These are phyloP conservation scores for Cyathus olla DNA, from an alignment of 1,284 basidiomycete genomes.

Conservation along the genomic window DNA sequence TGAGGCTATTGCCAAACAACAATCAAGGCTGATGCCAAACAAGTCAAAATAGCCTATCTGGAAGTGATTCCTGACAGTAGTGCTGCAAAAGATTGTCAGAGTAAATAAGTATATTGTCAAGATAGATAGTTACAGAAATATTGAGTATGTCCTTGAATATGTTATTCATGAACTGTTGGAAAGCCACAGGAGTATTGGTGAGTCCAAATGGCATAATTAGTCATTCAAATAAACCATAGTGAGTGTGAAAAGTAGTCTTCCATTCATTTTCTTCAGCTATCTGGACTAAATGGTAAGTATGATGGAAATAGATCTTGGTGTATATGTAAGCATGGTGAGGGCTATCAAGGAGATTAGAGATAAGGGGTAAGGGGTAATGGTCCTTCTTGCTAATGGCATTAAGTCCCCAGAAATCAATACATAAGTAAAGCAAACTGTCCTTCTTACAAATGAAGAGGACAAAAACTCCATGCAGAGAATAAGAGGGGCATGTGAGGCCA, in stretches of 20 bases:
- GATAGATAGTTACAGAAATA: constrained; percentile 7
- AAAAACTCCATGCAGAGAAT: constrained; percentile 13
- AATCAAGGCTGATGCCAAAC: too few species aligned
- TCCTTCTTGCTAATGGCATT: too few species aligned
- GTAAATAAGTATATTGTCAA: constrained; percentile 11
- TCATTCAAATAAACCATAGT: constrained; percentile 7
- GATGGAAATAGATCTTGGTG: constrained; percentile 20
- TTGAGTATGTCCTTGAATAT: constrained; percentile 7
- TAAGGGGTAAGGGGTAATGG: constrained; percentile 52
- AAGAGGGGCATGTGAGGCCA: constrained; percentile 13
- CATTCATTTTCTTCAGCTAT: constrained; percentile 2
- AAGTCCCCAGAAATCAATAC: constrained; percentile 55
- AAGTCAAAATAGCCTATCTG: too few species aligned
- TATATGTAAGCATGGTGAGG: constrained; percentile 32
- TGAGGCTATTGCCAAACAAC: too few species aligned
- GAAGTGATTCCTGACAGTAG: too few species aligned
- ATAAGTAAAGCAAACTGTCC: constrained; percentile 44
- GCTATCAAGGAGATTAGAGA: constrained; percentile 42
- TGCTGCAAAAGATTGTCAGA: neutral
- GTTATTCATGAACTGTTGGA: constrained; percentile 15
- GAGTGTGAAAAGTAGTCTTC: constrained; percentile 3
- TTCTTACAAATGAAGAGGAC: constrained; percentile 47
- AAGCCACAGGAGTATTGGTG: constrained; percentile 1
- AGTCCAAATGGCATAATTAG: too few species aligned
- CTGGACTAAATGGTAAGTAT: constrained; percentile 14